phyloP scores from a whole-genome alignment of 225 moss, liverwort and hornwort species.

The Neckera pumila region DNA sequence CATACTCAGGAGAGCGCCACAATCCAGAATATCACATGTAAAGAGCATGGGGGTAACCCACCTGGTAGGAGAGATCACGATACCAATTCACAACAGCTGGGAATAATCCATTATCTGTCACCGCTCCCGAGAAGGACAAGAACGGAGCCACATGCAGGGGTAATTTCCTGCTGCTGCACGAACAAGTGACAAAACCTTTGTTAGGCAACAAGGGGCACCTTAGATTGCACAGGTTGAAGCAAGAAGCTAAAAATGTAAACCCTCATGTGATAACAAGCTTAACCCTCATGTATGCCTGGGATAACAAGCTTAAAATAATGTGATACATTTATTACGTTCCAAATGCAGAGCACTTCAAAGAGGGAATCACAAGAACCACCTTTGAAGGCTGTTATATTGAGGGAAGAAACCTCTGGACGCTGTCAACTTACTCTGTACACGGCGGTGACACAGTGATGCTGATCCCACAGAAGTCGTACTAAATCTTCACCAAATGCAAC shows the following conservation, averaged over 20 bases:
- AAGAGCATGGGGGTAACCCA: neutral
- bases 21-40: neutral
- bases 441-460: neutral
- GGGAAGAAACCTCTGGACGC: neutral
- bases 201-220: neutral
- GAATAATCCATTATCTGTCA: neutral
- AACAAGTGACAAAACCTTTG: neutral
- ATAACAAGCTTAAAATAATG: neutral
- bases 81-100: neutral
- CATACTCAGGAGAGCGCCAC: neutral
- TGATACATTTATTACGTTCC: neutral
- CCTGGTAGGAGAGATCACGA: neutral
- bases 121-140: conserved; percentile 1
- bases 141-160: neutral
- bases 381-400: neutral
- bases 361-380: neutral
- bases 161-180: neutral
- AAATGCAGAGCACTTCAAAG: neutral
- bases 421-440: neutral
- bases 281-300: no score
- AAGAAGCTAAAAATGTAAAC: no score
- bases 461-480: neutral
- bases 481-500: neutral
- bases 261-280: no score
- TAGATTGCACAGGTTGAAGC: neutral